Evolutionary conservation across 768 basidiomycete species (phyloP), one percentile per base, ranked within the genome.

Genomic region (Cyclocybe aegerita): DNA sequence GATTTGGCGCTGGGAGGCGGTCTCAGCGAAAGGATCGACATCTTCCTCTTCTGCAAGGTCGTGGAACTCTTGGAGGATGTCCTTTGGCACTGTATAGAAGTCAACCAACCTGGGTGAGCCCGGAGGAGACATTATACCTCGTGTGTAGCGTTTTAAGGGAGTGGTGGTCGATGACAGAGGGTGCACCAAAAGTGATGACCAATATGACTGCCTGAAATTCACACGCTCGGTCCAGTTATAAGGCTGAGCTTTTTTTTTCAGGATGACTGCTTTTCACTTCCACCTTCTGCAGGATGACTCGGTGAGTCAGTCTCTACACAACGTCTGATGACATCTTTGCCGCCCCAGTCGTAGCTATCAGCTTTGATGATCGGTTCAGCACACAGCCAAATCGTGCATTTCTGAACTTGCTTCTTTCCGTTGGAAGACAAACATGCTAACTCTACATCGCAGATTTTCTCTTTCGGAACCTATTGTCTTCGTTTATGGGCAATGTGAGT

Each of bases 31-130:
- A 15, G 90, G 91, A 66, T 95, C 91, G 63, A 90, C 69, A 69
- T 95, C 80, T 63, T 98, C 96, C 64, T 94, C 93, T 61, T 98
- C 95, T 11, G 92, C 93, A 65, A 95, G 81, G 49, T 93, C 86
- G 29, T 87, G 88, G 57, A 98, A 97, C 71, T 98, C 97, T 67
- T 93, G 82, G 36, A 98, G 80, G 46, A 98, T 77, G 52, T 98
- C 94, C 73, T 91, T 95, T 9, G 94, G 93, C 39, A 80, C 96
- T 54, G 94, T 93, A 69, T 86, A 96, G 46, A 90, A 91, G 79
- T 94, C 91, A 55, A 94, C 79, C 51, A 93, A 81, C 67, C 90
- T 82, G 52, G 82, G 82, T 56, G 83, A 82, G 55, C 71, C 71
- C 54, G 82, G 76, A 63, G 80, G 65, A 68, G 81, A 80, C 77